phyloP scores from a whole-genome alignment of 108 stramenopile species.

The Skeletonema marinoi region DNA sequence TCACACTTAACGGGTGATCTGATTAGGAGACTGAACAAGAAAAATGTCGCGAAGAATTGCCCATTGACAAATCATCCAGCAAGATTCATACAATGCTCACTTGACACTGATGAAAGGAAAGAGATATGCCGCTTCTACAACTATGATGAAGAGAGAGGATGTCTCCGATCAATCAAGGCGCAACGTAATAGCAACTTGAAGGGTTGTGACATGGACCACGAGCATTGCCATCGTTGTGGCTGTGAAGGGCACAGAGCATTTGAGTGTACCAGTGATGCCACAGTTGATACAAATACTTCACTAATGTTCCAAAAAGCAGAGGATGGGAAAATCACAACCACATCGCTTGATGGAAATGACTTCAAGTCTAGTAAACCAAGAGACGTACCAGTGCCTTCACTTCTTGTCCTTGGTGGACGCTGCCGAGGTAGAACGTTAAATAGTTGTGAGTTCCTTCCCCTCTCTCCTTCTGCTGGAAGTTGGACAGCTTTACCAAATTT shows the following conservation, averaged over 20 bases:
- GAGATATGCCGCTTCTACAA: slow-evolving; percentile 48
- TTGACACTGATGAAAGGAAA: background rate
- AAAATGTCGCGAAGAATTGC: slow-evolving; percentile 20
- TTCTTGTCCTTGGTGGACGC: slow-evolving; percentile 36
- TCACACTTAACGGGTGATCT: background rate
- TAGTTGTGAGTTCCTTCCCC: slow-evolving; percentile 31
- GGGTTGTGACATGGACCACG: slow-evolving; percentile 34
- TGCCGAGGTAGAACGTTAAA: slow-evolving; percentile 30
- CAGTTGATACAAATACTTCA: background rate
- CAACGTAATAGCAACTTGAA: background rate
- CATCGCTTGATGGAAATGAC: background rate
- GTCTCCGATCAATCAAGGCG: slow-evolving; percentile 26
- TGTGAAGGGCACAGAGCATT: slow-evolving; percentile 19
- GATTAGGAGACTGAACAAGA: slow-evolving; percentile 24
- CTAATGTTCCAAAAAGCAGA: slow-evolving; percentile 6
- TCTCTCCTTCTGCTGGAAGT: background rate
- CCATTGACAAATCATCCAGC: slow-evolving; percentile 25
- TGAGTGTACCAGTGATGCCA: slow-evolving; percentile 14
- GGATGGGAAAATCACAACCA: background rate
- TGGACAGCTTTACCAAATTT: slow-evolving; percentile 29
- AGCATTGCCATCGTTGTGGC: slow-evolving; percentile 34
- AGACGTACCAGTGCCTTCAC: slow-evolving; percentile 9
- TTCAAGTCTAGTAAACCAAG: background rate
- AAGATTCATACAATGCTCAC: slow-evolving; percentile 21
- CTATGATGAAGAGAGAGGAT: slow-evolving; percentile 38